Evolutionary conservation across 2,329 filamentous ascomycete species (phyloP).

Genomic region (Neurospora sp.): DNA sequence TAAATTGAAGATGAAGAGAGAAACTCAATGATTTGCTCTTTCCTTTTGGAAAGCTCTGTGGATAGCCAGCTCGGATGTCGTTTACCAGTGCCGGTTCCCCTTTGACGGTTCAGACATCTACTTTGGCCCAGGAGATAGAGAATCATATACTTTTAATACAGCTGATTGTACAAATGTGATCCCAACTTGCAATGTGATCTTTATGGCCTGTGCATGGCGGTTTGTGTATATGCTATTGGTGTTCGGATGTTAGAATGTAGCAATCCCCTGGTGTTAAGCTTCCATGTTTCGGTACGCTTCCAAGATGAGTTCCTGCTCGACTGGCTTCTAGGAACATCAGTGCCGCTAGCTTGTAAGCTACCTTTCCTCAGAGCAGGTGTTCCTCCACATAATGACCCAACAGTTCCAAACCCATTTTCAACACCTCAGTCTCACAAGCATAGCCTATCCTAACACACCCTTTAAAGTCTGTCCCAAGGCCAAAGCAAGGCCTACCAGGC

Average conservation of each 20-base stretch:
- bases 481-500: constrained; percentile 67
- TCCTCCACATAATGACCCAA: constrained; percentile 32
- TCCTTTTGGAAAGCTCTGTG: neutral
- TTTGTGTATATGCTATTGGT: neutral
- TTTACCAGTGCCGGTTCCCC: neutral
- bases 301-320: neutral
- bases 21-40: neutral
- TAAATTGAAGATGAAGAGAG: neutral
- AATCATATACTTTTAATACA: neutral
- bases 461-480: constrained; percentile 52
- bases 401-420: constrained; percentile 53
- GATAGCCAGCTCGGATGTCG: neutral
- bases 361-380: constrained; percentile 15
- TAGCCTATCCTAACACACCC: constrained; percentile 74
- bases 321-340: neutral
- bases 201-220: neutral
- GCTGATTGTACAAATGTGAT: neutral
- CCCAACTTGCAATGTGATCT: neutral
- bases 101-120: neutral
- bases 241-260: neutral
- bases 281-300: neutral
- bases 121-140: neutral
- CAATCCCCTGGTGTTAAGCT: neutral
- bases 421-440: constrained; percentile 59
- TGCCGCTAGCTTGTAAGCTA: neutral